Evolutionary conservation across 495 filamentous ascomycete genomes (phyloP).

Genomic region (Hyaloscypha finlandica): DNA sequence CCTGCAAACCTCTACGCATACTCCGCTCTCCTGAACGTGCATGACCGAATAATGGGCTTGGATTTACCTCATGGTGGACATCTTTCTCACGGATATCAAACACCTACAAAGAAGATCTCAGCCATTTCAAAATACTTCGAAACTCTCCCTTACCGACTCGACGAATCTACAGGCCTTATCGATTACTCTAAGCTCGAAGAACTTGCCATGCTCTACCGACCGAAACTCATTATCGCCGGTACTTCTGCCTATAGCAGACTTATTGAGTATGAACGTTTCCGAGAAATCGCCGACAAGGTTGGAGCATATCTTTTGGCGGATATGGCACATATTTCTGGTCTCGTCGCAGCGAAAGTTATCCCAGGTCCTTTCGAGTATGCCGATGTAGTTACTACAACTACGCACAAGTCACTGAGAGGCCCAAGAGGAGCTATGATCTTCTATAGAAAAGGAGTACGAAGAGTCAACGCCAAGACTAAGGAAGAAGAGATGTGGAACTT

Average conservation of each 20-base stretch:
- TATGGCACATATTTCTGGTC: conserved; percentile 97
- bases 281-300: conserved; percentile 83
- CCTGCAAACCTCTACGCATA: conserved; percentile 97
- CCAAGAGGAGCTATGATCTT: conserved; percentile 98
- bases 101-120: conserved; percentile 97
- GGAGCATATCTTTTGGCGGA: conserved; percentile 91
- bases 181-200: conserved; percentile 91
- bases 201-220: conserved; percentile 81
- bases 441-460: conserved; percentile 87
- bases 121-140: conserved; percentile 99
- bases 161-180: conserved; percentile 88
- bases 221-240: conserved; percentile 93
- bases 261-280: conserved; percentile 90
- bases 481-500: conserved; percentile 85
- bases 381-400: conserved; percentile 97
- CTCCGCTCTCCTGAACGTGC: conserved; percentile 85
- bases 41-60: conserved; percentile 95
- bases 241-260: conserved; percentile 93
- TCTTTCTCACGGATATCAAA: conserved; percentile 97
- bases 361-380: conserved; percentile 86
- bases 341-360: conserved; percentile 88
- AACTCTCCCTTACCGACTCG: conserved; percentile 89
- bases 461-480: conserved; percentile 82
- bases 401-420: conserved; percentile 93
- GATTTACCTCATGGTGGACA: conserved; percentile 97